Conservation (phyloP, 148 eudicot species). For the Rhododendron henanense region DNA sequence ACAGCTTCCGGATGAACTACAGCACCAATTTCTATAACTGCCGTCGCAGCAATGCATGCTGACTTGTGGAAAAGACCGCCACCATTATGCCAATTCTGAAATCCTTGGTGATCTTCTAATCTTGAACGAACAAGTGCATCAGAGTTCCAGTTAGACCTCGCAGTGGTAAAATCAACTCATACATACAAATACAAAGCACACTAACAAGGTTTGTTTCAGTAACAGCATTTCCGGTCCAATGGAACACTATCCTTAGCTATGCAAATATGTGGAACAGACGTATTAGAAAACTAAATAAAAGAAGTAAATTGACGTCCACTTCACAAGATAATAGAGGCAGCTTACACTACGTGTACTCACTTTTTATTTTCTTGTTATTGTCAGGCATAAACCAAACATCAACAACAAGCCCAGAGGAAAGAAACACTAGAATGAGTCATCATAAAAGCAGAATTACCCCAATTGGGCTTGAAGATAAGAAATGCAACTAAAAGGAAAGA, state of each 20-base stretch:
- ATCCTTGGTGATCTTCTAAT: constrained; percentile 47
- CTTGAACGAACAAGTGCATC: constrained; percentile 29
- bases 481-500: neutral
- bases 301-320: neutral
- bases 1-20: constrained; percentile 63
- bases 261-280: neutral
- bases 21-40: constrained; percentile 67
- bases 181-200: neutral
- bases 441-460: neutral
- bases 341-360: neutral
- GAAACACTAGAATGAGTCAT: neutral
- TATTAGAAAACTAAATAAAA: neutral
- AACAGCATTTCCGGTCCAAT: neutral
- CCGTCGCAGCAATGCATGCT: constrained; percentile 65
- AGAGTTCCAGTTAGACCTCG: constrained; percentile 8
- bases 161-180: neutral
- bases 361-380: neutral
- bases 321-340: neutral
- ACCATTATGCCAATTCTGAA: constrained; percentile 69
- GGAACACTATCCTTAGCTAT: neutral
- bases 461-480: neutral
- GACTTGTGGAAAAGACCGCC: constrained; percentile 70
- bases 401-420: neutral
- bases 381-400: neutral
- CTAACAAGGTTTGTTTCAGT: neutral